Conservation (phyloP, 78 protist species). For the Polysphondylium violaceum region DNA sequence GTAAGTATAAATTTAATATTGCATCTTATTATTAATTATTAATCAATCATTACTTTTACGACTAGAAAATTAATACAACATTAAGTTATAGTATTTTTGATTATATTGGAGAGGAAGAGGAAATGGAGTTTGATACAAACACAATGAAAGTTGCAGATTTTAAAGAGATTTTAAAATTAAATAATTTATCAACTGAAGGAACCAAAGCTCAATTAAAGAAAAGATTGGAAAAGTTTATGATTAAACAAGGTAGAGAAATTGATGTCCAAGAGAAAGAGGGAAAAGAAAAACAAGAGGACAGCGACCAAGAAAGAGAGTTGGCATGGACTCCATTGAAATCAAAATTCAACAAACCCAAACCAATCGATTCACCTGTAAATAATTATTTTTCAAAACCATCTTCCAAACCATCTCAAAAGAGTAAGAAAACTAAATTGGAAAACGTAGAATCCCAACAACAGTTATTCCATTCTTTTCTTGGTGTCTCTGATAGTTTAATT, state of each 20-base stretch:
- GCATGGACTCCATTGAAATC: slow-evolving; percentile 35
- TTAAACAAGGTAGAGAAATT: neutral
- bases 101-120: neutral
- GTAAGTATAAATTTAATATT: neutral
- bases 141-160: slow-evolving; percentile 45
- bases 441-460: neutral
- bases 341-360: slow-evolving; percentile 14
- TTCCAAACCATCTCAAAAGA: neutral
- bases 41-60: neutral
- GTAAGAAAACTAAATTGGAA: neutral
- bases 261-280: neutral
- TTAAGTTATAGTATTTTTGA: slow-evolving; percentile 7
- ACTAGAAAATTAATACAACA: neutral
- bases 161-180: slow-evolving; percentile 11
- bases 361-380: neutral
- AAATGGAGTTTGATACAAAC: slow-evolving; percentile 44
- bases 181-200: slow-evolving; percentile 22
- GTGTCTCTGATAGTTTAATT: too few relatives aligned
- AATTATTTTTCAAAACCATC: neutral
- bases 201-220: slow-evolving; percentile 13
- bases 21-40: neutral
- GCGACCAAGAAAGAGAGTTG: neutral
- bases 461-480: slow-evolving; percentile 29
- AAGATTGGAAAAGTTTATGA: slow-evolving; percentile 42
- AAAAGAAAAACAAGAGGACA: neutral